A percentile compares a stretch with the other conserved stretches of the same genome.
Evolutionary conservation across 306 rosid species (phyloP).

Genomic region (Cyclanthera cordifolia): DNA sequence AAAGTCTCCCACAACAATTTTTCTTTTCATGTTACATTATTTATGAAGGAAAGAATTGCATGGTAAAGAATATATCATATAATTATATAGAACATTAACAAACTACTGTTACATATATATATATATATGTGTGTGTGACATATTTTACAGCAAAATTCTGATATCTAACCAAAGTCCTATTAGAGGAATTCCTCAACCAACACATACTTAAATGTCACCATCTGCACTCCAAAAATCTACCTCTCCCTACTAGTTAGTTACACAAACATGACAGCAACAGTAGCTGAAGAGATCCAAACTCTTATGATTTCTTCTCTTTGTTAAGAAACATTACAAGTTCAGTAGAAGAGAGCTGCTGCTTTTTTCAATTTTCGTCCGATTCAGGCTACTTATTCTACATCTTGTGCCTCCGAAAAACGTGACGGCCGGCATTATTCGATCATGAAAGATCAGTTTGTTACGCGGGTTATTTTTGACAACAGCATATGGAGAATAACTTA

Average conservation of each 20-base stretch:
- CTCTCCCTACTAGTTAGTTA: background rate
- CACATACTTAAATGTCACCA: background rate
- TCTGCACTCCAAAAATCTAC: background rate
- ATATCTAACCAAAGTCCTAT: constrained; percentile 4
- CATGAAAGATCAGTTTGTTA: background rate
- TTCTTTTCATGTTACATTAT: no score
- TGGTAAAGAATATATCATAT: background rate
- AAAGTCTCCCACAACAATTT: background rate
- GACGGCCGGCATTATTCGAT: background rate
- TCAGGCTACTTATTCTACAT: constrained; percentile 6
- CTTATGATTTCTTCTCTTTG: background rate
- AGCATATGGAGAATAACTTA: background rate
- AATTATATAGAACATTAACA: background rate
- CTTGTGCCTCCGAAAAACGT: background rate
- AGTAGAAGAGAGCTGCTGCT: background rate
- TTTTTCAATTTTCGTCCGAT: background rate
- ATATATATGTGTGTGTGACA: no score
- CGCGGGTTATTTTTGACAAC: background rate
- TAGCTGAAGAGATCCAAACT: background rate
- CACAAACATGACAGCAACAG: constrained; percentile 9
- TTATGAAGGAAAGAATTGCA: background rate
- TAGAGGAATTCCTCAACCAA: constrained; percentile 1
- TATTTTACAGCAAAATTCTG: constrained; percentile 14
- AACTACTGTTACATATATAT: no score
- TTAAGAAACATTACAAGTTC: background rate